Percentiles rank a stretch among this genome's conserved stretches.
These are phyloP conservation scores for Aspergillus unguis DNA, from an alignment of 2,329 filamentous ascomycete species.

Conservation along the genomic window DNA sequence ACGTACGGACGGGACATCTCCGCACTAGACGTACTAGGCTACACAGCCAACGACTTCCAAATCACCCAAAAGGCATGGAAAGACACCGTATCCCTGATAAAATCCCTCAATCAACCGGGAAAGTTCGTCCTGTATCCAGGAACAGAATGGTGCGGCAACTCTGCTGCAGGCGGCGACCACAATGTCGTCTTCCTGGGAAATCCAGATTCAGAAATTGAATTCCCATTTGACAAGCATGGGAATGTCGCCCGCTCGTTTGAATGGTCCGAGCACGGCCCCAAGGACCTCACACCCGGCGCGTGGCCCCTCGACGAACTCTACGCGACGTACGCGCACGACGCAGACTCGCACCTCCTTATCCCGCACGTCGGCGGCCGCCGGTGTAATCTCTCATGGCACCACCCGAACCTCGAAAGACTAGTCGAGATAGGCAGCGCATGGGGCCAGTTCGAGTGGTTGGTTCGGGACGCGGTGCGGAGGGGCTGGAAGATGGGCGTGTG, in stretches of 20 bases:
- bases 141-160: background rate
- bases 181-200: background rate
- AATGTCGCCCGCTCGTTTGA: background rate
- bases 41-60: background rate
- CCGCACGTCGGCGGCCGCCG: background rate
- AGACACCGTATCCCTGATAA: background rate
- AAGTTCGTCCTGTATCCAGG: background rate
- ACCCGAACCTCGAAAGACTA: background rate
- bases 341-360: background rate
- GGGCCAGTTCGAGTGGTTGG: background rate
- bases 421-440: background rate
- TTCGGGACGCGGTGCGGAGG: background rate
- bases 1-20: background rate
- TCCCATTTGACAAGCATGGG: background rate
- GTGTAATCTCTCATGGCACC: background rate
- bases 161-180: background rate
- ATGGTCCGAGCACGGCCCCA: background rate
- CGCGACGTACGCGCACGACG: background rate
- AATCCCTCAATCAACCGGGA: background rate
- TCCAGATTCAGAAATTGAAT: background rate
- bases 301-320: background rate
- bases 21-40: background rate
- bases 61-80: background rate
- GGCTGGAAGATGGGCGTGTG: background rate
- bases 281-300: background rate